A percentile compares a stretch with the other conserved stretches of the same genome.
phyloP scores from a whole-genome alignment of 306 rosid species.

The Quercus bicolor region DNA sequence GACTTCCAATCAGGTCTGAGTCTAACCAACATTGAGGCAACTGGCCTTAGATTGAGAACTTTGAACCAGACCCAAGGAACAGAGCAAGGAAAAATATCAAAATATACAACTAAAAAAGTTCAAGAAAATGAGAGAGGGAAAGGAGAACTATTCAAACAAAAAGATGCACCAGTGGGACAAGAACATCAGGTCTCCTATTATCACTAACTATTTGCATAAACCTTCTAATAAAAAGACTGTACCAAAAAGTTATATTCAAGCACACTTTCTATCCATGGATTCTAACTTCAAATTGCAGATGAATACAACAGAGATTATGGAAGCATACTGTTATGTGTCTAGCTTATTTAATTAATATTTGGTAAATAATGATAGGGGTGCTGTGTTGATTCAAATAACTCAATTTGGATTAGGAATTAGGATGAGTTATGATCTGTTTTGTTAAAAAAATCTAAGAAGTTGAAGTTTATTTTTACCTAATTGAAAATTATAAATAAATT shows the following conservation, averaged over 20 bases:
- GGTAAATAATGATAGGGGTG: too few species aligned
- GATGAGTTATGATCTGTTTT: too few species aligned
- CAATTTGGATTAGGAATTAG: too few species aligned
- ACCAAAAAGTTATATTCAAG: neutral
- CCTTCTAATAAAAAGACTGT: neutral
- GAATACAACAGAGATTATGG: neutral
- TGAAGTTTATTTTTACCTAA: too few species aligned
- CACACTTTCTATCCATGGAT: neutral
- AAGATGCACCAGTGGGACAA: conserved; percentile 1
- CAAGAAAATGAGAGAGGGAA: neutral
- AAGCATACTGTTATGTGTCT: neutral
- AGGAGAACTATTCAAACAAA: neutral
- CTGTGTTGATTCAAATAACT: too few species aligned
- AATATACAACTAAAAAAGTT: neutral
- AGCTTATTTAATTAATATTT: too few species aligned
- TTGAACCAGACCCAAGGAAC: neutral
- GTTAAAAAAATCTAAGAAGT: too few species aligned
- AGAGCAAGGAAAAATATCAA: neutral
- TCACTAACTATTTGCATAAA: neutral
- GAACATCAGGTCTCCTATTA: neutral
- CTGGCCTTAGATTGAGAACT: neutral
- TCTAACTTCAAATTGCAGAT: neutral
- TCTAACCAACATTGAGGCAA: neutral
- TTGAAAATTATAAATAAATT: too few species aligned
- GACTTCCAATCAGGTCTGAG: neutral